Evolutionary conservation across 139 green algal species (phyloP).

Genomic region (Coccomyxa sp.): DNA sequence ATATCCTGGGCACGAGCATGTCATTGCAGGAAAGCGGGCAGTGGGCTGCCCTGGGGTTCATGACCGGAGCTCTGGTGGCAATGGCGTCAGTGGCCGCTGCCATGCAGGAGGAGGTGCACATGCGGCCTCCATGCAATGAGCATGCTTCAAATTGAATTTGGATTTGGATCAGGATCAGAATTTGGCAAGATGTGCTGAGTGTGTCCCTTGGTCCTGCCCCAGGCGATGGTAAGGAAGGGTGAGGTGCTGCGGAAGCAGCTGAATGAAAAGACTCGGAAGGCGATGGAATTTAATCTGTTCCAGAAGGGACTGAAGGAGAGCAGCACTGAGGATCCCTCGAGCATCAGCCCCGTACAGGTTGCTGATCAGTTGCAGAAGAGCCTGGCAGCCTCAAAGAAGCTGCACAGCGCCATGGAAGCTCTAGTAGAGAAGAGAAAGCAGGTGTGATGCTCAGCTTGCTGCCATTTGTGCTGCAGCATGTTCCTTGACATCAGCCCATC

Average conservation of each 20-base stretch:
- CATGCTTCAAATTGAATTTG: not conserved
- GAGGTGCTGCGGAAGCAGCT: not conserved
- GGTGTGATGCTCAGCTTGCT: not conserved
- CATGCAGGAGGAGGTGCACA: not conserved
- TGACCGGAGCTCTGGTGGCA: not conserved
- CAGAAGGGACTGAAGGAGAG: not conserved
- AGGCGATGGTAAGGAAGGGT: not conserved
- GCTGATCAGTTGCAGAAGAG: not conserved
- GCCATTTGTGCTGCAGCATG: not conserved
- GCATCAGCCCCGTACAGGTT: not conserved
- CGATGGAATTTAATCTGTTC: not conserved
- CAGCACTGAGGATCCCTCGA: not conserved
- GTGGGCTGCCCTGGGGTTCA: constrained; percentile 3
- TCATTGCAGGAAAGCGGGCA: not conserved
- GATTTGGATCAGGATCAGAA: not conserved
- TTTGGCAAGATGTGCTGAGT: not conserved
- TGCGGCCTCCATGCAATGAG: not conserved
- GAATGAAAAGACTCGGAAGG: not conserved
- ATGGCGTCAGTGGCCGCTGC: not conserved
- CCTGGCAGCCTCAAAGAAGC: not conserved
- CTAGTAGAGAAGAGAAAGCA: not conserved
- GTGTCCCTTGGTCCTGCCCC: too few species aligned
- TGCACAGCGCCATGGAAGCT: not conserved
- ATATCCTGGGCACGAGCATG: not conserved
- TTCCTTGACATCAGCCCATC: not conserved